These are phyloP conservation scores for Brachypodium distachyon DNA, from an alignment of 202 grass and related monocot species.

Conservation along the genomic window DNA sequence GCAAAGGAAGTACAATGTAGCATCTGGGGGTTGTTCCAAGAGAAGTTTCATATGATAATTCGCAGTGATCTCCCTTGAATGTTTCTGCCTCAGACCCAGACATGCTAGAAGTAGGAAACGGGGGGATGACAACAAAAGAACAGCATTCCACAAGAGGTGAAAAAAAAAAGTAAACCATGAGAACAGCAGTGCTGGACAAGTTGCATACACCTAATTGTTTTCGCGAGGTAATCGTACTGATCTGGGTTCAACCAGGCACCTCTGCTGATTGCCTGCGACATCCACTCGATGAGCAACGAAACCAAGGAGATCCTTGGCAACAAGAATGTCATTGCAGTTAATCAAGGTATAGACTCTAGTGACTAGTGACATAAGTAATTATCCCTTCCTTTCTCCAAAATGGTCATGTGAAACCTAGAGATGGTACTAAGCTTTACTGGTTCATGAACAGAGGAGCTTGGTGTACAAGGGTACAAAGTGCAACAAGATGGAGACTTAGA, in stretches of 20 bases:
- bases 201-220: neutral
- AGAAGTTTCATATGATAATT: neutral
- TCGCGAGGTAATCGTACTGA: neutral
- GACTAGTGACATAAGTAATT: no score
- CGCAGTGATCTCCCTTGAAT: neutral
- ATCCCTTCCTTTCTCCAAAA: neutral
- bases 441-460: constrained; percentile 35
- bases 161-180: constrained; percentile 5
- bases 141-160: neutral
- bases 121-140: constrained; percentile 54
- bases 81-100: constrained; percentile 44
- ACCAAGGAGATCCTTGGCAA: constrained; percentile 47
- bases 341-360: constrained; percentile 34
- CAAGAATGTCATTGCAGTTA: constrained; percentile 47
- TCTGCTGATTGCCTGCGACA: constrained; percentile 41
- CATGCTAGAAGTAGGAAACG: constrained; percentile 64
- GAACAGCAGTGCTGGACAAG: neutral
- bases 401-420: neutral
- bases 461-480: constrained; percentile 55
- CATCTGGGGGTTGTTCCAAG: neutral
- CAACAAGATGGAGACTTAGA: constrained; percentile 25
- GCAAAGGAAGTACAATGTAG: neutral
- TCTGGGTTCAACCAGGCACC: constrained; percentile 28
- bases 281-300: constrained; percentile 21
- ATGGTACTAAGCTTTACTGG: neutral